A percentile compares a stretch with the other conserved stretches of the same genome.
These are phyloP conservation scores for Monosporascus cannonballus DNA, from an alignment of 2,329 filamentous ascomycete species.

Conservation along the genomic window DNA sequence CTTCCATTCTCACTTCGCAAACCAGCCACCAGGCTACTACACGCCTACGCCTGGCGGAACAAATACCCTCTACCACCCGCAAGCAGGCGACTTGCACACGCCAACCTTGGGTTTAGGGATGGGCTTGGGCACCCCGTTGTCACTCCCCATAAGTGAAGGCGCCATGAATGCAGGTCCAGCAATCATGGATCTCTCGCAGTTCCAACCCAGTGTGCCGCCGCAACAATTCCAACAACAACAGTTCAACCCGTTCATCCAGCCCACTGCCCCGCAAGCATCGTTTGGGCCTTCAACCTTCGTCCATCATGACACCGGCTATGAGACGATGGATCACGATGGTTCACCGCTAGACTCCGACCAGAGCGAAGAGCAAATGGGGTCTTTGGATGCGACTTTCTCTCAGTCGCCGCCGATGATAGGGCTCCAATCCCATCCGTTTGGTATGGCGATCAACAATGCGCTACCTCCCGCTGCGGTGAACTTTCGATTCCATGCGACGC, in stretches of 20 bases:
- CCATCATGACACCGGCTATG: constrained; percentile 74
- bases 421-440: constrained; percentile 47
- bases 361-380: constrained; percentile 43
- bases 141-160: constrained; percentile 65
- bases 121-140: constrained; percentile 75
- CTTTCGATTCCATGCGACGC: constrained; percentile 83
- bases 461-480: constrained; percentile 56
- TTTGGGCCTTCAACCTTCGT: constrained; percentile 78
- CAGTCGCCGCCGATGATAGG: constrained; percentile 54
- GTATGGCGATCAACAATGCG: constrained; percentile 37
- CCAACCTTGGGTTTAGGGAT: constrained; percentile 68
- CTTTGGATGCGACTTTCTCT: constrained; percentile 55
- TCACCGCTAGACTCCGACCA: constrained; percentile 57
- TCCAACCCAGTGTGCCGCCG: constrained; percentile 49
- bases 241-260: constrained; percentile 66
- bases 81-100: constrained; percentile 82
- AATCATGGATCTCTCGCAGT: constrained; percentile 61
- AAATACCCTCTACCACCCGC: constrained; percentile 73
- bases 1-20: constrained; percentile 69
- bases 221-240: constrained; percentile 59
- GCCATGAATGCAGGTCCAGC: constrained; percentile 53
- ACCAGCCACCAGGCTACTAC: constrained; percentile 78
- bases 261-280: constrained; percentile 47
- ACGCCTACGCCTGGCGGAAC: constrained; percentile 79
- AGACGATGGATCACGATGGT: constrained; percentile 70